Evolutionary conservation across 2,329 filamentous ascomycete genomes (phyloP), one percentile per base, ranked within the genome.

Genomic region (Chaetoscypha palmicola): DNA sequence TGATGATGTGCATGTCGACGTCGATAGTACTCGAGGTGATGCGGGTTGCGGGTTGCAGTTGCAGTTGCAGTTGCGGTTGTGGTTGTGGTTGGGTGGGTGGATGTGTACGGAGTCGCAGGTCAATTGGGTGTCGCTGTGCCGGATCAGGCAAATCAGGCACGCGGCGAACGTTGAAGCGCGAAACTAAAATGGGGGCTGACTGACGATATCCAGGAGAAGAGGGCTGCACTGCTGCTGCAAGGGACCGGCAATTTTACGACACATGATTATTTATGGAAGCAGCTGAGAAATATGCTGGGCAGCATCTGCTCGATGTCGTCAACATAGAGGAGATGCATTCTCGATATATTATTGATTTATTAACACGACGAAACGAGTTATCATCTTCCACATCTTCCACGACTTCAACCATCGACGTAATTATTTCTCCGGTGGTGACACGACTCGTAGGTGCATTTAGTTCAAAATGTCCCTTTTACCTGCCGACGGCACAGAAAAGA

Each of bases 121-220:
- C n/a, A n/a, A n/a, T n/a, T n/a, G n/a, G n/a, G n/a, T n/a, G n/a
- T n/a, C n/a, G n/a, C n/a, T n/a, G n/a, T n/a, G n/a, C n/a, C n/a
- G n/a, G n/a, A n/a, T n/a, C n/a, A n/a, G n/a, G n/a, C n/a, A n/a
- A n/a, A n/a, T 34, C 16, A 19, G 32, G 32, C 16, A 34, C 32
- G 32, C 32, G 32, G 19, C 14, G 12, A 17, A 10, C 17, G 32
- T 12, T n/a, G 28, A 14, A 7, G 32, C 3, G 32, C 3, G 32
- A 19, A 34, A 17, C 32, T 34, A 34, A 34, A 34, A 16, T 34
- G 32, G 32, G 32, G 32, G 32, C 32, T n/a, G 31, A 17, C 32
- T 34, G 32, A 34, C 12, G 32, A 34, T 3, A 17, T 16, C 4
- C 32, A 34, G 32, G 5, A 8, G 32, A 34, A 34, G 9, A n/a